Percentiles rank a stretch among this genome's conserved stretches.
Evolutionary conservation across 1,284 basidiomycete genomes (phyloP).

Genomic region (Schizophyllum commune): DNA sequence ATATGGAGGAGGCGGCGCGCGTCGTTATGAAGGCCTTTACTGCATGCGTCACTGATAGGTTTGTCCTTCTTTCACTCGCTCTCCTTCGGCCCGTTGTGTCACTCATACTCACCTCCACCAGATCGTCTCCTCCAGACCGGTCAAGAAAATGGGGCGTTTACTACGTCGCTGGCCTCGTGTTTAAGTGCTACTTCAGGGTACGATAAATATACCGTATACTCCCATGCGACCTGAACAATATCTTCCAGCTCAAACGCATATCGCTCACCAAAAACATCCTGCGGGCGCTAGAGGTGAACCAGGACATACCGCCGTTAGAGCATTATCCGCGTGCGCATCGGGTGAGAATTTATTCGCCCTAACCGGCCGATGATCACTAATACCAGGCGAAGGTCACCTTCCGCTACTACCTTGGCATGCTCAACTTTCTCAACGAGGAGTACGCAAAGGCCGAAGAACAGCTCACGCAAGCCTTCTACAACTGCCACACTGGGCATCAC

Average conservation of each 20-base stretch:
- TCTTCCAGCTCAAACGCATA: slow-evolving; percentile 73
- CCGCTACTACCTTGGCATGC: slow-evolving; percentile 89
- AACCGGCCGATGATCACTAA: slow-evolving; percentile 2
- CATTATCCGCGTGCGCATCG: slow-evolving; percentile 82
- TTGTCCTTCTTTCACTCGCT: slow-evolving; percentile 16
- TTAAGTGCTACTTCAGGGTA: slow-evolving; percentile 94
- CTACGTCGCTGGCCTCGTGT: slow-evolving; percentile 84
- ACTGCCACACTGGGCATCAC: slow-evolving; percentile 51
- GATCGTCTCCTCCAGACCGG: slow-evolving; percentile 58
- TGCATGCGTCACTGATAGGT: slow-evolving; percentile 87
- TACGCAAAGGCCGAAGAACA: slow-evolving; percentile 82
- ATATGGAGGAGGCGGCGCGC: slow-evolving; percentile 88
- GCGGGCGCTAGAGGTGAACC: slow-evolving; percentile 79
- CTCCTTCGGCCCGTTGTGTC: too few species aligned
- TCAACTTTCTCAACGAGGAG: slow-evolving; percentile 90
- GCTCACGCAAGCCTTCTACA: slow-evolving; percentile 74
- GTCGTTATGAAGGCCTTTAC: slow-evolving; percentile 90
- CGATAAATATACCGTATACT: slow-evolving; percentile 15
- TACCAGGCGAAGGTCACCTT: slow-evolving; percentile 63
- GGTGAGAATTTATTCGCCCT: slow-evolving; percentile 35
- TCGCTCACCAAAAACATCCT: slow-evolving; percentile 90
- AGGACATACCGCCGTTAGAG: slow-evolving; percentile 73
- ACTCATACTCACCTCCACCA: too few species aligned
- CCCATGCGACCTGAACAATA: slow-evolving; percentile 2
- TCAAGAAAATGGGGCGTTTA: slow-evolving; percentile 94